These are phyloP conservation scores for Monosporozyma solicola DNA, from an alignment of 805 yeast species.

Conservation along the genomic window DNA sequence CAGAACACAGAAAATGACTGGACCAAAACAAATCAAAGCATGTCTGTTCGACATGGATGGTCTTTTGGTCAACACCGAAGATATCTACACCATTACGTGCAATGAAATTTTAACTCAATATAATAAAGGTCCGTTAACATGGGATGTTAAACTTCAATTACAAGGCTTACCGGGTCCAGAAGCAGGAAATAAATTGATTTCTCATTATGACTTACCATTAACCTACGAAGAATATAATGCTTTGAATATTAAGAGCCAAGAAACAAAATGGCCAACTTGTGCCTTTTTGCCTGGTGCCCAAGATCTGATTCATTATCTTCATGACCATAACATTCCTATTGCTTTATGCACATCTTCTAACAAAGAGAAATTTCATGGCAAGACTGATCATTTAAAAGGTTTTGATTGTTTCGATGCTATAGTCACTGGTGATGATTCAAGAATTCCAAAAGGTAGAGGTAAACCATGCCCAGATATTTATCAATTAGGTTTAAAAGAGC, in stretches of 20 bases:
- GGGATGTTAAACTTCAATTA: slow-evolving; percentile 80
- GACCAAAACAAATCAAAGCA: slow-evolving; percentile 19
- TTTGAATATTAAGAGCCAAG: slow-evolving; percentile 43
- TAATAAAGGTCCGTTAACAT: slow-evolving; percentile 73
- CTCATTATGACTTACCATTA: slow-evolving; percentile 57
- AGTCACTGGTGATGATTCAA: slow-evolving; percentile 82
- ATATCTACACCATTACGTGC: slow-evolving; percentile 73
- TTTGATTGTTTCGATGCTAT: slow-evolving; percentile 62
- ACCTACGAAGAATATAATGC: slow-evolving; percentile 56
- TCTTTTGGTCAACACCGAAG: slow-evolving; percentile 83
- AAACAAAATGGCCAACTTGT: slow-evolving; percentile 50
- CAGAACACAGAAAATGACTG: slow-evolving; percentile 1
- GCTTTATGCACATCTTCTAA: slow-evolving; percentile 88
- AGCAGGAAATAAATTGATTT: slow-evolving; percentile 56
- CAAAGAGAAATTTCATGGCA: slow-evolving; percentile 48
- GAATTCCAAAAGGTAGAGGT: slow-evolving; percentile 79
- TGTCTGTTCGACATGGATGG: slow-evolving; percentile 83
- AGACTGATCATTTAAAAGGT: slow-evolving; percentile 61
- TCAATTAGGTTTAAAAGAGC: slow-evolving; percentile 63
- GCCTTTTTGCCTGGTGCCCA: slow-evolving; percentile 77
- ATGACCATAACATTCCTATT: slow-evolving; percentile 53
- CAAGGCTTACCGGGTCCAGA: slow-evolving; percentile 89
- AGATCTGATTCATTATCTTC: slow-evolving; percentile 51
- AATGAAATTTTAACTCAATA: slow-evolving; percentile 55
- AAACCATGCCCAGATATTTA: slow-evolving; percentile 94